Percentiles rank a stretch among this genome's conserved stretches.
Evolutionary conservation across 306 rosid genomes (phyloP).

Genomic region (Casuarina cunninghamiana): DNA sequence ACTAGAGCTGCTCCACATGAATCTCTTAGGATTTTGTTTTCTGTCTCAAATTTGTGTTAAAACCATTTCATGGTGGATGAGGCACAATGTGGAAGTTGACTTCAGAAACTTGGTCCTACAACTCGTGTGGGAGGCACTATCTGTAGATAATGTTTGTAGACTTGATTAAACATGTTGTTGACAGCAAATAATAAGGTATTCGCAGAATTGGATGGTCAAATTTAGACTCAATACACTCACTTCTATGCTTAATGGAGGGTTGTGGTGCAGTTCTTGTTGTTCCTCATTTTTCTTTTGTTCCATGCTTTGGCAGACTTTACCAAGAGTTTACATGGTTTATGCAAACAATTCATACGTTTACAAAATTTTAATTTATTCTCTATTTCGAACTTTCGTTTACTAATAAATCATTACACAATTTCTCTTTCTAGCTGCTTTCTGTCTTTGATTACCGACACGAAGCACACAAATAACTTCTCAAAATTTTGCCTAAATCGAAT

Average conservation of each 20-base stretch:
- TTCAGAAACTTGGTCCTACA: neutral
- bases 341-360: no score
- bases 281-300: neutral
- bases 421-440: neutral
- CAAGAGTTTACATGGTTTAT: no score
- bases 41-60: neutral
- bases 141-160: neutral
- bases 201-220: neutral
- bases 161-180: neutral
- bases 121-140: neutral
- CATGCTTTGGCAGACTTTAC: neutral
- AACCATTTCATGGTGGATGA: constrained; percentile 4
- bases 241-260: neutral
- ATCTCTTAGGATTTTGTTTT: neutral
- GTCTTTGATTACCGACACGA: no score
- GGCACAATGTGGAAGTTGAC: neutral
- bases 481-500: neutral
- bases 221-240: neutral
- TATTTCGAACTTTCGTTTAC: no score
- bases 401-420: no score
- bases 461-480: neutral
- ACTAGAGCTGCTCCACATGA: neutral
- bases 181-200: neutral
- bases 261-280: neutral
- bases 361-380: no score